Evolutionary conservation across 495 filamentous ascomycete species (phyloP).

Genomic region (Cercophora newfieldiana): DNA sequence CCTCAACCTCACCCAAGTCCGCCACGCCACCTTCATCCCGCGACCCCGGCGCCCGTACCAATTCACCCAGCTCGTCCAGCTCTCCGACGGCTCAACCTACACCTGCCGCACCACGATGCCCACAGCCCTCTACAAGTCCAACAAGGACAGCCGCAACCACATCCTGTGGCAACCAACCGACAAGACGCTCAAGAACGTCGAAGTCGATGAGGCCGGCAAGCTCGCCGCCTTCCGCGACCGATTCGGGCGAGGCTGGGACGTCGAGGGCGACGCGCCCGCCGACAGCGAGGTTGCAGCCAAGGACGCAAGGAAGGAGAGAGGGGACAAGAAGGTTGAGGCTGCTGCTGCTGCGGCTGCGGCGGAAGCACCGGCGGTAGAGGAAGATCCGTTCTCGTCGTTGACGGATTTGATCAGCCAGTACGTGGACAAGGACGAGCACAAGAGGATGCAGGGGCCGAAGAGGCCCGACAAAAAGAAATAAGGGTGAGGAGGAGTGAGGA

Average conservation of each 20-base stretch:
- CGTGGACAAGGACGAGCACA: constrained; percentile 38
- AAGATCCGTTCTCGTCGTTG: constrained; percentile 53
- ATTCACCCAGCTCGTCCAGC: constrained; percentile 93
- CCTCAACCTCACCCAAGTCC: constrained; percentile 49
- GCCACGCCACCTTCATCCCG: constrained; percentile 85
- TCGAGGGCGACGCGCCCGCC: constrained; percentile 22
- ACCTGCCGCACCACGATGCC: constrained; percentile 87
- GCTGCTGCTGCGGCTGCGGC: background rate
- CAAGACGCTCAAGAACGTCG: constrained; percentile 76
- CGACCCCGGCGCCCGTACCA: constrained; percentile 90
- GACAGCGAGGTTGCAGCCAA: constrained; percentile 22
- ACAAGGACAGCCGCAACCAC: constrained; percentile 85
- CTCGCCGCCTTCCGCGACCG: constrained; percentile 78
- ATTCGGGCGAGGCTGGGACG: constrained; percentile 83
- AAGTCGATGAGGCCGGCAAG: constrained; percentile 93
- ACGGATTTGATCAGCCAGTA: constrained; percentile 72
- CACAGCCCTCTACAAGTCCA: constrained; percentile 68
- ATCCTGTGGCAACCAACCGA: constrained; percentile 85
- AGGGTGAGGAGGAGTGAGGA: too few species aligned
- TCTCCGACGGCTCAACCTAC: constrained; percentile 89
- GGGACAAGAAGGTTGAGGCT: constrained; percentile 27
- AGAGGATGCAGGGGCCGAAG: constrained; percentile 30
- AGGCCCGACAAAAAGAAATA: constrained; percentile 36
- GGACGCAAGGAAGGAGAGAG: constrained; percentile 27
- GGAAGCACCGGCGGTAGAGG: background rate